A percentile compares a stretch with the other conserved stretches of the same genome.
Conservation (phyloP, 306 rosid genomes). For the Fagus sylvatica region DNA sequence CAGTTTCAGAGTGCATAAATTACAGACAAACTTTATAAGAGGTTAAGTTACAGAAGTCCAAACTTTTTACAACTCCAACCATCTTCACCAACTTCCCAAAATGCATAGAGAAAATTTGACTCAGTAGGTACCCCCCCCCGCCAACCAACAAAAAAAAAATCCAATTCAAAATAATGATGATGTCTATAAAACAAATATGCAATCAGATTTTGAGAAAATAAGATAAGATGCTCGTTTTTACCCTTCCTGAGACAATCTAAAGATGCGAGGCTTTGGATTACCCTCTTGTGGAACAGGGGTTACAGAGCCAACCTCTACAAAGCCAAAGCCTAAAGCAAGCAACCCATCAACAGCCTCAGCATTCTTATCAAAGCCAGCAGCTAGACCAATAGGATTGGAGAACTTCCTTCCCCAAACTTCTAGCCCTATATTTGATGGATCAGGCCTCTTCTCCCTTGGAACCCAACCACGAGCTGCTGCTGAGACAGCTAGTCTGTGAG, state of each 20-base stretch:
- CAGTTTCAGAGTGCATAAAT: slow-evolving; percentile 21
- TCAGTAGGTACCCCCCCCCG: not conserved
- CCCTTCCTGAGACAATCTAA: slow-evolving; percentile 78
- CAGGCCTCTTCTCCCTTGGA: slow-evolving; percentile 93
- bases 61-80: slow-evolving; percentile 19
- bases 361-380: slow-evolving; percentile 97
- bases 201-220: slow-evolving; percentile 22
- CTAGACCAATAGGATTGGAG: slow-evolving; percentile 93
- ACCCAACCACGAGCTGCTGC: slow-evolving; percentile 99
- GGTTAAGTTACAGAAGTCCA: slow-evolving; percentile 9
- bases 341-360: slow-evolving; percentile 95
- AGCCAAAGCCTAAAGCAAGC: slow-evolving; percentile 90
- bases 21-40: not conserved
- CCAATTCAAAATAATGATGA: not conserved
- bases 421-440: slow-evolving; percentile 63
- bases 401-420: slow-evolving; percentile 99
- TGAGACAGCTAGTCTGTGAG: slow-evolving; percentile 77
- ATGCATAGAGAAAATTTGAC: slow-evolving; percentile 7
- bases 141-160: not conserved
- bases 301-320: slow-evolving; percentile 96
- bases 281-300: slow-evolving; percentile 97
- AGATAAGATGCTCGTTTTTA: slow-evolving; percentile 34
- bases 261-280: slow-evolving; percentile 92
- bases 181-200: not conserved
- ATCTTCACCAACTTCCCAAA: slow-evolving; percentile 12